Evolutionary conservation across 2,329 filamentous ascomycete genomes (phyloP).

Genomic region (Triangularia verruculosa): DNA sequence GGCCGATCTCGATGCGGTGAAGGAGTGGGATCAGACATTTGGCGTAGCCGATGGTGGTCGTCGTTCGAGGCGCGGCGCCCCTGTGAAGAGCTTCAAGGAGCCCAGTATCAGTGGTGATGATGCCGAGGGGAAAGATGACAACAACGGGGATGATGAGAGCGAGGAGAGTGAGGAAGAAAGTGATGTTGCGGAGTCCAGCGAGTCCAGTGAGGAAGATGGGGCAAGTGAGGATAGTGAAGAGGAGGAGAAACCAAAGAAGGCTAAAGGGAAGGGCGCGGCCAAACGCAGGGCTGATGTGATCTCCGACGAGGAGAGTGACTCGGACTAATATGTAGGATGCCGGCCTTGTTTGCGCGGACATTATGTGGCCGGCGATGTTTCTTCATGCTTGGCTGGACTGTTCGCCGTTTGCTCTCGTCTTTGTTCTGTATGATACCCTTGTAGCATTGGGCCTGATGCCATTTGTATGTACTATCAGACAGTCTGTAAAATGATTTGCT

Average conservation of each 20-base stretch:
- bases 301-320: constrained; percentile 69
- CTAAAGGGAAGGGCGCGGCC: constrained; percentile 44
- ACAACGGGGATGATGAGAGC: constrained; percentile 15
- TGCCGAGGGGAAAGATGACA: constrained; percentile 6
- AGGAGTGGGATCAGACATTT: constrained; percentile 78
- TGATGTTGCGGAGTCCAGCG: constrained; percentile 19
- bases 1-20: constrained; percentile 79
- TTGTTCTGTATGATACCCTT: not conserved
- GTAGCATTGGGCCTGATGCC: not conserved
- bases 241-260: constrained; percentile 38
- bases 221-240: constrained; percentile 25
- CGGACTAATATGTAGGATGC: constrained; percentile 44
- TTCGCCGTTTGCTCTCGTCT: not conserved
- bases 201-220: constrained; percentile 24
- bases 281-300: constrained; percentile 52
- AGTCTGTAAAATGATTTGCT: not conserved
- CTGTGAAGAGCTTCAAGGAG: constrained; percentile 34
- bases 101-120: constrained; percentile 22
- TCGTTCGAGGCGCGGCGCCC: constrained; percentile 42
- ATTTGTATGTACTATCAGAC: not conserved
- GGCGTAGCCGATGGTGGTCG: constrained; percentile 49
- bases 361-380: not conserved
- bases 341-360: not conserved
- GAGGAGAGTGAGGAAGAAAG: constrained; percentile 32
- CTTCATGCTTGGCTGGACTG: not conserved